Conservation (phyloP, 202 grass and related monocot genomes). For the Setaria italica region DNA sequence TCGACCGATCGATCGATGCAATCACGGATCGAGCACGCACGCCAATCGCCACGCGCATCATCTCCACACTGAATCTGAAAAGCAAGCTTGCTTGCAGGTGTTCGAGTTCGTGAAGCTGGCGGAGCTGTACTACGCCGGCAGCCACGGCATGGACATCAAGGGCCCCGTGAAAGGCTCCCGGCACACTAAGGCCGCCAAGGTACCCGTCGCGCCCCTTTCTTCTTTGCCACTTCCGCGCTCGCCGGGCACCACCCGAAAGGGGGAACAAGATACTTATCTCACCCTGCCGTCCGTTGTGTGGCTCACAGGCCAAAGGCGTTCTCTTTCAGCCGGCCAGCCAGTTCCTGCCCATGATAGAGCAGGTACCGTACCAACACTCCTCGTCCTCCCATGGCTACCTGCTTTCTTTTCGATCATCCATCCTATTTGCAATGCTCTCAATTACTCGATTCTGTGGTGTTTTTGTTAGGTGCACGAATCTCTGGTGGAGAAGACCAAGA, state of each 20-base stretch:
- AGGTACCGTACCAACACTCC: constrained; percentile 37
- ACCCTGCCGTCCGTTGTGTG: constrained; percentile 47
- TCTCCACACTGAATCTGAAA: too few species aligned
- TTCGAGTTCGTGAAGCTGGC: constrained; percentile 77
- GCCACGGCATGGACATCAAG: constrained; percentile 99
- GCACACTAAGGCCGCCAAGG: constrained; percentile 71
- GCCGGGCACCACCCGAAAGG: constrained; percentile 33
- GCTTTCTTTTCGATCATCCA: not conserved
- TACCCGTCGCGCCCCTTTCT: constrained; percentile 32
- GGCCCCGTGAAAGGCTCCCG: constrained; percentile 73
- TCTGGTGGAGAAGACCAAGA: constrained; percentile 66
- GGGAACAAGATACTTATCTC: constrained; percentile 54
- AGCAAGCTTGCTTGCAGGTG: constrained; percentile 45
- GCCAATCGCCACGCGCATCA: too few species aligned
- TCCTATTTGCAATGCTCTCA: not conserved
- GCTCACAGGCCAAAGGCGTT: constrained; percentile 71
- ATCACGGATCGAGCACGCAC: too few species aligned
- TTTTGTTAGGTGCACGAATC: constrained; percentile 52
- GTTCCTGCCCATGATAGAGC: constrained; percentile 86
- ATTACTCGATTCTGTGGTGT: too few species aligned
- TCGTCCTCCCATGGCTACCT: not conserved
- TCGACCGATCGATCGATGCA: not conserved
- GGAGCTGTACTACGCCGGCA: constrained; percentile 93
- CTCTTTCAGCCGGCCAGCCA: constrained; percentile 87
- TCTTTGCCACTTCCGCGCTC: constrained; percentile 20